Percentiles rank a stretch among this genome's conserved stretches.
Conservation (phyloP, 2,329 filamentous ascomycete genomes). For the Aspergillus sp. region DNA sequence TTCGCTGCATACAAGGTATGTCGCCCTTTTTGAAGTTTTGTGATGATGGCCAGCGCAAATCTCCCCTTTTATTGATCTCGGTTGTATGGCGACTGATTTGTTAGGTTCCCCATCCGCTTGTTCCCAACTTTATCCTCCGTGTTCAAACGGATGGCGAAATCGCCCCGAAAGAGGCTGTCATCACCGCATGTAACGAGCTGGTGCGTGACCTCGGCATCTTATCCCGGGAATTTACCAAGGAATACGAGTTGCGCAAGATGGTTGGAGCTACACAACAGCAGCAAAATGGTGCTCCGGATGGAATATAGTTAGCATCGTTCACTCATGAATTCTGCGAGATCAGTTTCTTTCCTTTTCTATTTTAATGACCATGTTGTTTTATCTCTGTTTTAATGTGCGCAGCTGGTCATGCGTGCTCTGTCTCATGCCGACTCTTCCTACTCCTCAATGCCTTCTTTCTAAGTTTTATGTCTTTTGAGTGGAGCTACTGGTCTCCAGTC, state of each 20-base stretch:
- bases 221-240: conserved; percentile 85
- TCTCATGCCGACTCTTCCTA: conserved; percentile 2
- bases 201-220: conserved; percentile 78
- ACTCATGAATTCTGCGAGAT: neutral
- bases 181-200: conserved; percentile 76
- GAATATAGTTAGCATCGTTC: conserved; percentile 7
- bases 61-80: neutral
- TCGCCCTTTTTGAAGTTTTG: conserved; percentile 31
- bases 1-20: conserved; percentile 90
- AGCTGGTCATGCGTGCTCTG: conserved; percentile 22
- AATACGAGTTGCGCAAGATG: conserved; percentile 87
- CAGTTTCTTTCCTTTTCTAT: neutral
- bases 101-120: conserved; percentile 47
- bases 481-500: neutral
- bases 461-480: neutral
- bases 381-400: conserved; percentile 15
- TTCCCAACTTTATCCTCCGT: conserved; percentile 66
- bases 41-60: neutral
- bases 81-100: conserved; percentile 3
- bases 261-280: conserved; percentile 63
- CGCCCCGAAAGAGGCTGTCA: conserved; percentile 83
- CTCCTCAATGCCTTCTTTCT: neutral
- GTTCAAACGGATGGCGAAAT: conserved; percentile 89
- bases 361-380: neutral
- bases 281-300: conserved; percentile 30